These are phyloP conservation scores for Brassica juncea DNA, from an alignment of 345 rosid genomes.

Conservation along the genomic window DNA sequence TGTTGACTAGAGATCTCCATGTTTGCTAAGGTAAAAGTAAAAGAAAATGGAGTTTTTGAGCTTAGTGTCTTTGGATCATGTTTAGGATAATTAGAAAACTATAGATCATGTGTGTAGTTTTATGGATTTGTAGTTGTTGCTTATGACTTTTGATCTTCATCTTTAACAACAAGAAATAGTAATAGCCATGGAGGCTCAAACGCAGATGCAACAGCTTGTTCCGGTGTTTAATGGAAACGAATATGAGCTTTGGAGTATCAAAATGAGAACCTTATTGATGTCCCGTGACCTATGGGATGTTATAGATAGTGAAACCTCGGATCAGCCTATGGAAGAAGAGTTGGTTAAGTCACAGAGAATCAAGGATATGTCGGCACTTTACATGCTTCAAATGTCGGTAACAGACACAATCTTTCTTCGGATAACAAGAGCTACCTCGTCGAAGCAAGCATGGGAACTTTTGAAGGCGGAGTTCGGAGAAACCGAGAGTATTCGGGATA, in stretches of 20 bases:
- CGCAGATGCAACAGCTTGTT: neutral
- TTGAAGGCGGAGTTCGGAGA: neutral
- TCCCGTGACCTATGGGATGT: constrained; percentile 22
- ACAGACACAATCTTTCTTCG: neutral
- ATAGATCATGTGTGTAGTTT: neutral
- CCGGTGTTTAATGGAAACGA: neutral
- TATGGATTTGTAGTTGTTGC: neutral
- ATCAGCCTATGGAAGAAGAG: neutral
- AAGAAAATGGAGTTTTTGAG: neutral
- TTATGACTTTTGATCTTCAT: neutral
- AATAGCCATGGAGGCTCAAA: constrained; percentile 6
- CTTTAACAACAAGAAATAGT: neutral
- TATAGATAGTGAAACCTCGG: neutral
- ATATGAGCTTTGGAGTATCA: constrained; percentile 22
- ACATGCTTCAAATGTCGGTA: constrained; percentile 5
- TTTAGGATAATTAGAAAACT: too few species aligned
- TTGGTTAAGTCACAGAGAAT: neutral
- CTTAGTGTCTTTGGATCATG: neutral
- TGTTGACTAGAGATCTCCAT: too few species aligned
- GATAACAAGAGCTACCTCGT: constrained; percentile 16
- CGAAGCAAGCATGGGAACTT: constrained; percentile 7
- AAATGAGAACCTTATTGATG: constrained; percentile 2
- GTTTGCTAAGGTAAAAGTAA: neutral
- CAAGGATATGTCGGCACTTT: constrained; percentile 20
- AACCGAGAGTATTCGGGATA: neutral